Percentiles rank a stretch among this genome's conserved stretches.
phyloP scores from a whole-genome alignment of 78 protist genomes.

The Dictyostelium discoideum region DNA sequence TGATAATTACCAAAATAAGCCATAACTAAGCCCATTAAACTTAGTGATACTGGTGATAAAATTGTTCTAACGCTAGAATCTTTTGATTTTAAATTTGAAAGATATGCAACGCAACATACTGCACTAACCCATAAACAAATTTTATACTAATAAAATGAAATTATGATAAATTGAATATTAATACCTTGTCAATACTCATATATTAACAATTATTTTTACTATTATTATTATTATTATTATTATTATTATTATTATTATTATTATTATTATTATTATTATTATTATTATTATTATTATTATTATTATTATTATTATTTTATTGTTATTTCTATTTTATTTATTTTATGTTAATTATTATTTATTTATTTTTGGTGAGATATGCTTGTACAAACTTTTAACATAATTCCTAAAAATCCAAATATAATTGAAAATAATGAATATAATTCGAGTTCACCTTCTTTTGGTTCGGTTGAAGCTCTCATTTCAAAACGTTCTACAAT shows the following conservation, averaged over 20 bases:
- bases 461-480: background rate
- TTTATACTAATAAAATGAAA: background rate
- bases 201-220: too few relatives aligned
- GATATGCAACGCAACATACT: conserved; percentile 30
- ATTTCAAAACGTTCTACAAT: conserved; percentile 15
- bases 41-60: conserved; percentile 17
- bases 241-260: too few relatives aligned
- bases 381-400: conserved; percentile 1
- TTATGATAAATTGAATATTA: background rate
- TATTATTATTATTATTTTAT: too few relatives aligned
- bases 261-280: too few relatives aligned
- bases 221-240: too few relatives aligned
- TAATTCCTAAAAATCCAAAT: conserved; percentile 41
- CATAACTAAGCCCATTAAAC: conserved; percentile 48
- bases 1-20: conserved; percentile 10
- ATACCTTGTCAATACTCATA: background rate
- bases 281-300: too few relatives aligned
- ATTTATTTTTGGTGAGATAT: background rate
- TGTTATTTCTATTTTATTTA: background rate
- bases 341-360: background rate
- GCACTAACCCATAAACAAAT: conserved; percentile 39
- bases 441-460: background rate
- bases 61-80: conserved; percentile 22
- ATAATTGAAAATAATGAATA: conserved; percentile 29
- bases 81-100: conserved; percentile 30